These are phyloP conservation scores for Candida nanaspora DNA, from an alignment of 805 yeast genomes.

Conservation along the genomic window DNA sequence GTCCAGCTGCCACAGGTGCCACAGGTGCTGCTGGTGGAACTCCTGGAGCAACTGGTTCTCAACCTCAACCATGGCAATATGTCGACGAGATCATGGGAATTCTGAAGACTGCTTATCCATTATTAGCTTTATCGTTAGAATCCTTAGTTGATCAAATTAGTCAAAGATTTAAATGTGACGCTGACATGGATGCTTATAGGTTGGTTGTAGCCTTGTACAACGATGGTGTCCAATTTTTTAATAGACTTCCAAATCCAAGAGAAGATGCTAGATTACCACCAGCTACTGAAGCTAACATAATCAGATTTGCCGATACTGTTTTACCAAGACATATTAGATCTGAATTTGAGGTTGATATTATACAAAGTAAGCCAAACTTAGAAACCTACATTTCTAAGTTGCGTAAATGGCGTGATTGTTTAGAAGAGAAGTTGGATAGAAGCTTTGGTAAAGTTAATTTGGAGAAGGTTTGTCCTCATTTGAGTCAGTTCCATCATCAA, in stretches of 20 bases:
- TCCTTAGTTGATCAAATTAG: constrained; percentile 93
- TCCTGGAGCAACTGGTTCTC: too few species aligned
- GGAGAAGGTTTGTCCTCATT: constrained; percentile 88
- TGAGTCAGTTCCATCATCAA: constrained; percentile 96
- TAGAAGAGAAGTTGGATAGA: constrained; percentile 87
- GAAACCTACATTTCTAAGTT: constrained; percentile 79
- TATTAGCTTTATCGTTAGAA: constrained; percentile 86
- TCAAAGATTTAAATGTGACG: constrained; percentile 86
- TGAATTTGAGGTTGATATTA: constrained; percentile 88
- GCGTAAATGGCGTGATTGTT: constrained; percentile 86
- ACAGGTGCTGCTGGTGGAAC: constrained; percentile 1
- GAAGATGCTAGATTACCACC: constrained; percentile 86
- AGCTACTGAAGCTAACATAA: constrained; percentile 81
- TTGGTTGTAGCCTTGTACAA: constrained; percentile 85
- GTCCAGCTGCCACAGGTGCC: constrained; percentile 1
- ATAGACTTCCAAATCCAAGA: constrained; percentile 78
- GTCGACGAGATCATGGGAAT: constrained; percentile 91
- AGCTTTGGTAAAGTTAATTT: constrained; percentile 72
- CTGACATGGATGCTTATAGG: constrained; percentile 95
- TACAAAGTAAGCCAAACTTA: constrained; percentile 77
- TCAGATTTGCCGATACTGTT: constrained; percentile 87
- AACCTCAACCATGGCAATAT: constrained; percentile 84
- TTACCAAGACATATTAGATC: constrained; percentile 82
- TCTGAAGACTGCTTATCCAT: constrained; percentile 92
- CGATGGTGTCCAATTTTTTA: constrained; percentile 88